Evolutionary conservation across 148 eudicot genomes (phyloP).

Genomic region (Camellia granthamiana): DNA sequence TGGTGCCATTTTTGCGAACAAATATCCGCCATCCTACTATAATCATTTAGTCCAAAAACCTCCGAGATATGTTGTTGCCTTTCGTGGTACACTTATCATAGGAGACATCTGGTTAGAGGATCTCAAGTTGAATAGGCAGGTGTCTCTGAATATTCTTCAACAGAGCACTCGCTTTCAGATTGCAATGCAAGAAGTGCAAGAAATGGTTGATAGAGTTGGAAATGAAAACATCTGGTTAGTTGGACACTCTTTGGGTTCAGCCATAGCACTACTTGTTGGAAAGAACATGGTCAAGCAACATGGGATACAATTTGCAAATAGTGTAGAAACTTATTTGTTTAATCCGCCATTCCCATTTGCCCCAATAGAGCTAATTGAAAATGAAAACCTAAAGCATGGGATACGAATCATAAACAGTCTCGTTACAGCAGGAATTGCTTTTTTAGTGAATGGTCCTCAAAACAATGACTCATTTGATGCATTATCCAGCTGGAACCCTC

Average conservation of each 20-base stretch:
- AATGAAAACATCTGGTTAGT: constrained; percentile 52
- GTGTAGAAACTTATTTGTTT: constrained; percentile 64
- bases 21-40: constrained; percentile 19
- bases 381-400: constrained; percentile 40
- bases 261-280: constrained; percentile 64
- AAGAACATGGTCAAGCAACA: constrained; percentile 51
- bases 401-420: constrained; percentile 44
- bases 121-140: constrained; percentile 43
- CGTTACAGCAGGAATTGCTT: constrained; percentile 50
- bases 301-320: constrained; percentile 1
- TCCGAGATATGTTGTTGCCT: constrained; percentile 63
- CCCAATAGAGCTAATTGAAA: constrained; percentile 45
- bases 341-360: constrained; percentile 65
- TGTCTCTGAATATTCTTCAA: constrained; percentile 38
- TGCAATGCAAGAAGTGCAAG: constrained; percentile 30
- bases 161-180: constrained; percentile 39
- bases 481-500: constrained; percentile 57
- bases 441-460: constrained; percentile 24
- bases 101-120: constrained; percentile 46
- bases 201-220: constrained; percentile 26
- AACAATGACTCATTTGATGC: constrained; percentile 30
- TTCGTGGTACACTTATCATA: constrained; percentile 62
- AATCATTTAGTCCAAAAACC: constrained; percentile 17
- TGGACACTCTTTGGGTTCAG: constrained; percentile 76
- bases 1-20: constrained; percentile 59